phyloP scores from a whole-genome alignment of 1,284 basidiomycete genomes.

The Pisolithus thermaeus region DNA sequence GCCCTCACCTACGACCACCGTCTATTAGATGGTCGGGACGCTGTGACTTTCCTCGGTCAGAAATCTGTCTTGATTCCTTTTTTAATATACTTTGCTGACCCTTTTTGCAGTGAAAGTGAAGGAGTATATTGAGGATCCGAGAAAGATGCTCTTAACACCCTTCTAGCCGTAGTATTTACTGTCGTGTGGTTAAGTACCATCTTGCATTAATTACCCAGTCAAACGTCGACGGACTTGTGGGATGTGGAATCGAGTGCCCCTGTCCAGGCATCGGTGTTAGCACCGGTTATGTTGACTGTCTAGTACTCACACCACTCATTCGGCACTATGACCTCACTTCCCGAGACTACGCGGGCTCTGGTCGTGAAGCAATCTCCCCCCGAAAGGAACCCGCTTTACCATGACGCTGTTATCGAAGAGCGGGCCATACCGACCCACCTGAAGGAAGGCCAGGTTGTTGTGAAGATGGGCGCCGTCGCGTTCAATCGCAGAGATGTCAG shows the following conservation, averaged over 20 bases:
- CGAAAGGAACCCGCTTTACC: slow-evolving; percentile 33
- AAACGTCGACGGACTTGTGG: too few species aligned
- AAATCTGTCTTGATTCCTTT: slow-evolving; percentile 11
- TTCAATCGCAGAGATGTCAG: slow-evolving; percentile 77
- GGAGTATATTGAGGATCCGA: slow-evolving; percentile 52
- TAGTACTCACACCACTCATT: too few species aligned
- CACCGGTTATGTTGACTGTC: too few species aligned
- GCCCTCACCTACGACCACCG: slow-evolving; percentile 96
- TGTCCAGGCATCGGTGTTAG: too few species aligned
- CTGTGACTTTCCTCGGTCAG: slow-evolving; percentile 94
- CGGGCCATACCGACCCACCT: slow-evolving; percentile 41
- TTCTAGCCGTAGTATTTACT: background rate
- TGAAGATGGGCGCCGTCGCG: slow-evolving; percentile 62
- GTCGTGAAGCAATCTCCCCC: slow-evolving; percentile 34
- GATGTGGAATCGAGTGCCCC: too few species aligned
- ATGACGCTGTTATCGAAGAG: slow-evolving; percentile 50
- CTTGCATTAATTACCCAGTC: too few species aligned
- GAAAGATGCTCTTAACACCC: slow-evolving; percentile 48
- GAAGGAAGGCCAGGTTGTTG: slow-evolving; percentile 52
- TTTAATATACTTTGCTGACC: slow-evolving; percentile 9
- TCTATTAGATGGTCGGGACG: slow-evolving; percentile 93
- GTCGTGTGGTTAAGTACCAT: background rate
- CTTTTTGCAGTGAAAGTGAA: slow-evolving; percentile 50
- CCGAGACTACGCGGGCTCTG: slow-evolving; percentile 35
- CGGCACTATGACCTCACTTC: slow-evolving; percentile 11